Evolutionary conservation across 2,329 filamentous ascomycete species (phyloP), one percentile per base, ranked within the genome.

Genomic region (Ophiostoma perfectum): DNA sequence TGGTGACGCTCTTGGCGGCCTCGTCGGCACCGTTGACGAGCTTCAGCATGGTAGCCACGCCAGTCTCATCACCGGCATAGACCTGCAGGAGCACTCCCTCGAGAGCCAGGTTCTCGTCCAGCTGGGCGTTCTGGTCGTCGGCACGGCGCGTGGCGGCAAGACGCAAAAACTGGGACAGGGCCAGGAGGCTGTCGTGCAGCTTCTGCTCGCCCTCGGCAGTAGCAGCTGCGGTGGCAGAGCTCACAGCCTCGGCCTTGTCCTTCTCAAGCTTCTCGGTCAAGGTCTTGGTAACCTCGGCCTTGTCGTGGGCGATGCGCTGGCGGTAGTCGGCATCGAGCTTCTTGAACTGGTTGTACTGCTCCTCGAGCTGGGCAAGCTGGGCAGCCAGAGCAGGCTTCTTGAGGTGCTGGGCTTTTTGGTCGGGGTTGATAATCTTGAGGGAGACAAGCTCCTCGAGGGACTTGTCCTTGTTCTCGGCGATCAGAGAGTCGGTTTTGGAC

Each of bases 31-130:
- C 91, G 69, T 91, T 83, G 68, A 93, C 90, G 69, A 96, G 82
- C 81, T 91, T 93, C 75, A 91, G 79, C 80, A 92, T 92, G 68
- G 90, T 86, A 67, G 85, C 81, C 38, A 95, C 90, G 66, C 90
- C 91, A 73, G 81, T 83, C 72, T 90, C 85, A 74, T 94, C 90
- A 64, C 91, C 92, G 63, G 87, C 86, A 78, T 96, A 95, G 44
- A 95, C 89, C 70, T 89, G 84, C 64, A 93, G 82, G 69, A 96
- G 82, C 45, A 92, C 88, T 66, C 91, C 91, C 79, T 96, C 91
- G 70, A 95, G 88, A 47, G 91, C 92, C 78, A 88, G 87, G 78
- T 88, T 92, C 80, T 94, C 90, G 69, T 93, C 90, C 5, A 84
- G 78, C 55, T 81, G 79, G 64, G 85, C 83, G 73, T 90, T 84